These are phyloP conservation scores for Helianthus tuberosus DNA, from an alignment of 129 eudicot genomes.

Conservation along the genomic window DNA sequence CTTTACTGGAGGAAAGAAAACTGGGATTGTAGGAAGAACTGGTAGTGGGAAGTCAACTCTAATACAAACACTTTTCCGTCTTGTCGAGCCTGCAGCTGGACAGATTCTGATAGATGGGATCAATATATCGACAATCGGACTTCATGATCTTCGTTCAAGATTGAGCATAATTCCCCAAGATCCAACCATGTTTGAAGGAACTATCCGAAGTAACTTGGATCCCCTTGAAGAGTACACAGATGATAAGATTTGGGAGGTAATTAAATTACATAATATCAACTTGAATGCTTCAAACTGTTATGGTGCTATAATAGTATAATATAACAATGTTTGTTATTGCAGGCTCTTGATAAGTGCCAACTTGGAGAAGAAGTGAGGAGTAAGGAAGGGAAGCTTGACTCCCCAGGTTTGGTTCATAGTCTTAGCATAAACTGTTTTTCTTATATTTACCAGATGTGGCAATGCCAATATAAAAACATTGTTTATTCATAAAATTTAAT, in stretches of 20 bases:
- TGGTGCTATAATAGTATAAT: too few species aligned
- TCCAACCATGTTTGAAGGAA: constrained; percentile 96
- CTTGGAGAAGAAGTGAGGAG: constrained; percentile 79
- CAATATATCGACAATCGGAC: constrained; percentile 66
- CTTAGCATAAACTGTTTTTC: too few species aligned
- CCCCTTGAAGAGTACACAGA: constrained; percentile 92
- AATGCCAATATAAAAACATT: too few species aligned
- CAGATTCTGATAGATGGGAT: constrained; percentile 67
- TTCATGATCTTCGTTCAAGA: constrained; percentile 84
- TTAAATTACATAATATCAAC: background rate
- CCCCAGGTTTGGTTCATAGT: constrained; percentile 47
- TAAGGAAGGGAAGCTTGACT: constrained; percentile 68
- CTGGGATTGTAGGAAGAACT: constrained; percentile 92
- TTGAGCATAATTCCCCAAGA: constrained; percentile 95
- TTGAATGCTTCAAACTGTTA: background rate
- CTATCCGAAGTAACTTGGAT: constrained; percentile 79
- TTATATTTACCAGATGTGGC: too few species aligned
- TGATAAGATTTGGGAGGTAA: constrained; percentile 91
- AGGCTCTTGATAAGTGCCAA: constrained; percentile 91
- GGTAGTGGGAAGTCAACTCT: constrained; percentile 97
- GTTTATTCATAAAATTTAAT: too few species aligned
- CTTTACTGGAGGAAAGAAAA: constrained; percentile 75
- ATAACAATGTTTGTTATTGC: background rate
- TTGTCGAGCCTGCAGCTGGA: constrained; percentile 79
- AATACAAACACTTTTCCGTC: constrained; percentile 80